These are phyloP conservation scores for Macrolepiota dolichaula DNA, from an alignment of 768 basidiomycete genomes.

Conservation along the genomic window DNA sequence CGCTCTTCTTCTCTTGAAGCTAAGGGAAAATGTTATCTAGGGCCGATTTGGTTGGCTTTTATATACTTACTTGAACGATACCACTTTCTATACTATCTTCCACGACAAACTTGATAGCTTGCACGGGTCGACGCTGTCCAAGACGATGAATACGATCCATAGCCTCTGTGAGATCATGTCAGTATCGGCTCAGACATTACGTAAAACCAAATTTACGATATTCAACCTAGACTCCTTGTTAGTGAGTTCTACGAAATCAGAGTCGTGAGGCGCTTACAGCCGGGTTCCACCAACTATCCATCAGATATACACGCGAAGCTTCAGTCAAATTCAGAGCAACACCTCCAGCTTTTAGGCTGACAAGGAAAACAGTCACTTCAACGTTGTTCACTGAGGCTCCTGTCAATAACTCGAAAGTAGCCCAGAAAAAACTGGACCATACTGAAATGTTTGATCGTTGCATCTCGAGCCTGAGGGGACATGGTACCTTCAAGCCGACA, in stretches of 20 bases:
- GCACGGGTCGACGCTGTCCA: conserved; percentile 91
- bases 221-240: conserved; percentile 50
- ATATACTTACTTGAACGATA: conserved; percentile 69
- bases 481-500: conserved; percentile 96
- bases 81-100: conserved; percentile 97
- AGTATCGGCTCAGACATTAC: background rate
- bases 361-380: conserved; percentile 95
- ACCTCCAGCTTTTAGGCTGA: conserved; percentile 94
- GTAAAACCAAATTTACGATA: conserved; percentile 54
- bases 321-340: conserved; percentile 88
- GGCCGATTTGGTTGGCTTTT: background rate
- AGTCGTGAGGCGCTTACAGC: conserved; percentile 47
- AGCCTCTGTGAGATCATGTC: conserved; percentile 54
- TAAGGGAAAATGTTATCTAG: conserved; percentile 21
- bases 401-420: background rate
- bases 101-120: conserved; percentile 89
- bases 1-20: conserved; percentile 96
- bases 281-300: conserved; percentile 99
- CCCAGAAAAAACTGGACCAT: conserved; percentile 23
- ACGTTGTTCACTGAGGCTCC: conserved; percentile 76
- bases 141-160: conserved; percentile 98
- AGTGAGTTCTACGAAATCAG: background rate
- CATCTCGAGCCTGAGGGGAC: conserved; percentile 94
- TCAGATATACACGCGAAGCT: conserved; percentile 90
- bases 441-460: conserved; percentile 95